phyloP scores from a whole-genome alignment of 257 asterid genomes.

The Catharanthus roseus region DNA sequence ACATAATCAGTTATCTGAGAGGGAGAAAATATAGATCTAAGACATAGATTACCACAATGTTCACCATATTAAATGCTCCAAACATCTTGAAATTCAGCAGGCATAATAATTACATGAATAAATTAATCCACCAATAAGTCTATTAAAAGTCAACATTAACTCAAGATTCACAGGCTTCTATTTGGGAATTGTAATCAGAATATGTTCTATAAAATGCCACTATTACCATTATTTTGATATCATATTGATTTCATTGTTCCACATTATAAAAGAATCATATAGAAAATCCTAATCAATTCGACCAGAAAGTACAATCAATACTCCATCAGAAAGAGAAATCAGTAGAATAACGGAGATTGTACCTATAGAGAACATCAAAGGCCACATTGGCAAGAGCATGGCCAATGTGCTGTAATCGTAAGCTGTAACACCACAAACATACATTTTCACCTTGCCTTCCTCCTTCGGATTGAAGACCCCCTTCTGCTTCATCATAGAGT shows the following conservation, averaged over 20 bases:
- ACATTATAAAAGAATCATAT: background rate
- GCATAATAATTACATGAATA: background rate
- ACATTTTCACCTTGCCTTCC: conserved; percentile 69
- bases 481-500: conserved; percentile 63
- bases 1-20: background rate
- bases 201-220: background rate
- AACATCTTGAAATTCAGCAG: background rate
- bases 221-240: background rate
- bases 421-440: conserved; percentile 78
- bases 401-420: conserved; percentile 85
- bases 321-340: no score
- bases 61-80: background rate
- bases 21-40: background rate
- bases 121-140: background rate
- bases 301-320: no score
- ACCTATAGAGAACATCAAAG: conserved; percentile 81
- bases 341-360: background rate
- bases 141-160: background rate
- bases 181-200: background rate
- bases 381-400: conserved; percentile 88
- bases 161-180: background rate
- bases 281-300: background rate
- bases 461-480: conserved; percentile 52
- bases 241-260: background rate
- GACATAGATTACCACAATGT: background rate